Conservation (phyloP, 345 rosid genomes). For the Rhodomyrtus tomentosa region DNA sequence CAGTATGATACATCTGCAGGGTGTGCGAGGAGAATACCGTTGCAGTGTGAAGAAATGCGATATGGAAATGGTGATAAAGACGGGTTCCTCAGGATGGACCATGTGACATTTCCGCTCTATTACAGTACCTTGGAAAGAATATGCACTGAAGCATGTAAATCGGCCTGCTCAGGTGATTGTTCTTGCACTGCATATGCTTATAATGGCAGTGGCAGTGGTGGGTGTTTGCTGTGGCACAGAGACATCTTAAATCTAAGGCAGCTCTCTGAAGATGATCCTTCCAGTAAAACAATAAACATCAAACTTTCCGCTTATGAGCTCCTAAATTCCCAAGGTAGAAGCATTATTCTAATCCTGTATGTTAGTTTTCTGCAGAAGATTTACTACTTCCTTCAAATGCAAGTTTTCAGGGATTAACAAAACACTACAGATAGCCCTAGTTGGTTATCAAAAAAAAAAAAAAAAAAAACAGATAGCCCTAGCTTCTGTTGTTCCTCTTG, state of each 20-base stretch:
- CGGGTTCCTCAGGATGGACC: constrained; percentile 9
- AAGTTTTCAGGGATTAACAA: not conserved
- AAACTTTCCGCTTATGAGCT: constrained; percentile 1
- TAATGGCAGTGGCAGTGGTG: not conserved
- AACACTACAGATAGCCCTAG: not conserved
- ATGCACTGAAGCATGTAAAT: not conserved
- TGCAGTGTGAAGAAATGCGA: constrained; percentile 5
- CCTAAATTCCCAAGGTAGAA: not conserved
- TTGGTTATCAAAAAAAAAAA: too few relatives aligned
- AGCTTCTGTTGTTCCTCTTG: not conserved
- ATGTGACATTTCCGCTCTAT: constrained; percentile 14
- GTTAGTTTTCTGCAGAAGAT: accelerated
- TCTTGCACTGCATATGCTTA: constrained; percentile 7
- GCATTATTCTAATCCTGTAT: not conserved
- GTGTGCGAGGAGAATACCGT: constrained; percentile 16
- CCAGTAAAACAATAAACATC: not conserved
- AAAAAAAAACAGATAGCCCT: not conserved
- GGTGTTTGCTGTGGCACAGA: not conserved
- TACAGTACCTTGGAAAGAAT: not conserved
- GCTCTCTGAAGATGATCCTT: not conserved
- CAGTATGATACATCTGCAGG: constrained; percentile 15
- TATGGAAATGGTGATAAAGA: not conserved
- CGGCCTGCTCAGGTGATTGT: not conserved
- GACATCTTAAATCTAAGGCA: not conserved
- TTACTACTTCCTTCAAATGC: not conserved